Conservation (phyloP, 2,329 filamentous ascomycete genomes). For the Ophiostoma populinum region DNA sequence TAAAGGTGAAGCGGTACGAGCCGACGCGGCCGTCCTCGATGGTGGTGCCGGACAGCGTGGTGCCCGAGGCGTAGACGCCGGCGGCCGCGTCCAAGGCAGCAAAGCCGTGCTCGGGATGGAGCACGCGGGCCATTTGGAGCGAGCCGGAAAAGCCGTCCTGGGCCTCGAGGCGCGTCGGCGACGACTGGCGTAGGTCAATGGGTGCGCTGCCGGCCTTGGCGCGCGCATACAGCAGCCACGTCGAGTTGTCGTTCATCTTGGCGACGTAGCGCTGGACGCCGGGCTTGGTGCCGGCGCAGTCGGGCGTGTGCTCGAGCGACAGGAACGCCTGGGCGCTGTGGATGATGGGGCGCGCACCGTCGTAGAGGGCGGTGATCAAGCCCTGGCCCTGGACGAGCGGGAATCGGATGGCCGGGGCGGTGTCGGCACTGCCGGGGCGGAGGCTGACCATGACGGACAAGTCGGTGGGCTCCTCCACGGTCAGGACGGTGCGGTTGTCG, state of each 20-base stretch:
- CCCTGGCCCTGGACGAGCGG: slow-evolving; percentile 81
- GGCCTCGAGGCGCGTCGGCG: slow-evolving; percentile 45
- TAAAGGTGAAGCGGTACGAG: slow-evolving; percentile 56
- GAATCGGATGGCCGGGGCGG: slow-evolving; percentile 48
- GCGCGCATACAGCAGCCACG: slow-evolving; percentile 69
- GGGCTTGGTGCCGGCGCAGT: slow-evolving; percentile 21
- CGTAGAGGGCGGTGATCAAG: slow-evolving; percentile 66
- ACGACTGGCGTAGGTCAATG: slow-evolving; percentile 50
- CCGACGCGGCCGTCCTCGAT: slow-evolving; percentile 39
- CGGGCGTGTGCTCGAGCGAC: background rate
- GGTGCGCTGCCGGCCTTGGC: slow-evolving; percentile 34
- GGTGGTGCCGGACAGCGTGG: slow-evolving; percentile 39
- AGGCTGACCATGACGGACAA: slow-evolving; percentile 54
- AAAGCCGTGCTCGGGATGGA: slow-evolving; percentile 27
- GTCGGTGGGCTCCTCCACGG: slow-evolving; percentile 34
- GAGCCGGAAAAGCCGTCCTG: slow-evolving; percentile 53
- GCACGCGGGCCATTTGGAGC: slow-evolving; percentile 71
- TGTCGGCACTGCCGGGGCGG: slow-evolving; percentile 24
- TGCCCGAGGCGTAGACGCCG: slow-evolving; percentile 54
- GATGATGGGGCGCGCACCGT: slow-evolving; percentile 50
- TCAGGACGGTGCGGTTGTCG: slow-evolving; percentile 37
- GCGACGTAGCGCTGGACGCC: slow-evolving; percentile 63
- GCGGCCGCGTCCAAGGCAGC: slow-evolving; percentile 55
- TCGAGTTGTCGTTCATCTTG: slow-evolving; percentile 50
- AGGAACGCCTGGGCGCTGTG: slow-evolving; percentile 36